Evolutionary conservation across 108 stramenopile genomes (phyloP).

Genomic region (Nannochloropsis oceanica): DNA sequence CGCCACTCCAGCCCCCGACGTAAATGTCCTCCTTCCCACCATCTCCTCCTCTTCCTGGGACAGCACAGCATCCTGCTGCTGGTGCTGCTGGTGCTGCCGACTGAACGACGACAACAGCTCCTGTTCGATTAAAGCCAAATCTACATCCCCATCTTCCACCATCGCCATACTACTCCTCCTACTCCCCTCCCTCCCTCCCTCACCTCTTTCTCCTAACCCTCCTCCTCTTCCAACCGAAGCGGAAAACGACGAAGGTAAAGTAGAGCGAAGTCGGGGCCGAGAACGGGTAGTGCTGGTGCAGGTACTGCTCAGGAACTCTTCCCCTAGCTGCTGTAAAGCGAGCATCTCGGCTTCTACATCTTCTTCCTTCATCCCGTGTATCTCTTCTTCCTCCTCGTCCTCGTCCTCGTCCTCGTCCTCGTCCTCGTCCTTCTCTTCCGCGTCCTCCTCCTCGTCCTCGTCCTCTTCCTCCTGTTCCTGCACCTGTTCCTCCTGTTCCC

Average conservation of each 20-base stretch:
- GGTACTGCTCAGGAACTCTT: neutral
- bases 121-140: neutral
- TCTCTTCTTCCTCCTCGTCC: neutral
- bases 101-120: neutral
- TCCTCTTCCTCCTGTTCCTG: neutral
- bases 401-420: neutral
- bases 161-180: neutral
- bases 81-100: neutral
- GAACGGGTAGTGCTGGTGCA: neutral
- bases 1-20: too few species aligned
- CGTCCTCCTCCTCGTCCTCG: neutral
- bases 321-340: neutral
- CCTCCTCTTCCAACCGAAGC: too few species aligned
- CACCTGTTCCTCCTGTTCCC: neutral
- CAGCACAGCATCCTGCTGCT: neutral
- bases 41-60: neutral
- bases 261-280: neutral
- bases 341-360: neutral
- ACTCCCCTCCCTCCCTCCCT: neutral
- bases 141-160: neutral
- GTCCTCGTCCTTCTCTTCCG: neutral
- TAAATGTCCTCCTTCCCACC: too few species aligned
- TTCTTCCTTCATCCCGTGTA: neutral
- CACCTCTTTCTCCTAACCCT: neutral
- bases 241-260: neutral